Evolutionary conservation across 2,329 filamentous ascomycete species (phyloP), one percentile per base, ranked within the genome.

Genomic region (Microsporum ferrugineum): DNA sequence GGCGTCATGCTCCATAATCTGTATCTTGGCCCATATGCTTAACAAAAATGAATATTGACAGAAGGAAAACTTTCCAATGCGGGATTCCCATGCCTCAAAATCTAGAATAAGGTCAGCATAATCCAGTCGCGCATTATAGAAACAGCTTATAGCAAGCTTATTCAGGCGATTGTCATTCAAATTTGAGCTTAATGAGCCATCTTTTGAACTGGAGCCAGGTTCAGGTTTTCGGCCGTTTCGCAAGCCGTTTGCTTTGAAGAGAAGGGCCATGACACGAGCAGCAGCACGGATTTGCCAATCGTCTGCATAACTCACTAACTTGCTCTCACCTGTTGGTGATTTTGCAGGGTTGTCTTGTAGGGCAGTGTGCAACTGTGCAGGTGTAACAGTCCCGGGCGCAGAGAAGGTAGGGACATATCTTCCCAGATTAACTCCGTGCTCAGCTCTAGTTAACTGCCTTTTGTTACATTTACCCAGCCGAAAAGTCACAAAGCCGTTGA

Each of bases 41-140:
- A 96, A 79, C 66, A 96, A 86, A 68, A 96, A 95, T 0, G 91
- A 90, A 68, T 95, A 95, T 70, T 95, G 89, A 70, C 91, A 96
- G 70, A 96, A 95, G 0, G 88, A 83, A 70, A 96, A 96, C 66
- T 85, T 89, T 23, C 81, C 80, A 58, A 82, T 81, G 65, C 82
- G 86, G 3, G 83, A 81, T 70, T 95, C 91, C 91, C 91, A 96
- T 7, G 84, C 81, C 69, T 95, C 89, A 68, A 95, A 96, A 71
- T 96, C 91, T 0, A 83, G 83, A 55, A 94, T 83, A 5, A 96
- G 79, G 69, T 96, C 89, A n/a, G 86, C 84, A 67, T 89, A 90
- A 70, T 96, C 91, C 7, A 96, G 81, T 62, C 95, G 76, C 0
- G 88, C 88, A 69, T 89, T 91, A 73, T 96, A 96, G 70, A 96